Base-by-base conservation (phyloP, 345 rosid genomes). In the Toxicodendron radicans region DNA sequence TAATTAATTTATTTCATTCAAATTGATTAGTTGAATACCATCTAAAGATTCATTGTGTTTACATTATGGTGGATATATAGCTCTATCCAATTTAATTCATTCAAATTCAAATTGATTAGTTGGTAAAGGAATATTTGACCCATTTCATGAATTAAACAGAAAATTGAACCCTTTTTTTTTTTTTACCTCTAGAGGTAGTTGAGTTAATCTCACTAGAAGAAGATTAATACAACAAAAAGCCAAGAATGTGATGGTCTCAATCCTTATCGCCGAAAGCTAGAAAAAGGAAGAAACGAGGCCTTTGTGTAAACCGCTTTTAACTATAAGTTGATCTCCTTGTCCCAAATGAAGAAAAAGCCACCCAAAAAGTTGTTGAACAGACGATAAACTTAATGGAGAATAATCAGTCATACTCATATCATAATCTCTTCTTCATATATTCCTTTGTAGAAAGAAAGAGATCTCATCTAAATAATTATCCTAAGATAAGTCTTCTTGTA, bases 301-400 rank as follows among this genome's bases (percentile, higher is more conserved):
- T 62, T 70, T n/a, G 70, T 53, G 38, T 54, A 14, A 70, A 63
- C 74, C 66, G 79, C 69, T 76, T 53, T 61, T 48, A 59, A 58
- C 59, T 24, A 20, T 9, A 45, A 51, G 32, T 63, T 64, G 17
- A 18, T 52, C 57, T 38, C 5, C 21, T 66, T 57, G 57, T 58
- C 53, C 17, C 38, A 41, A 57, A 32, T 14, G 62, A 17, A 10
- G 16, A 43, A 52, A 53, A 64, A 57, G 69, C 76, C 41, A 54
- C 21, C 16, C 5, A n/a, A 53, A 64, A 52, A 53, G 68, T 52
- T 52, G 49, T 9, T 53, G 7, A 35, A 65, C n/a, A 30, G 72
- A 48, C 56, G 77, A 58, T 74, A 66, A 66, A 59, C 58, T 66
- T 46, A 48, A 74, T 46, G 58, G 30, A 48, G 30, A 32, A 48